Evolutionary conservation across 257 asterid genomes (phyloP).

Genomic region (Pogostemon cablin): DNA sequence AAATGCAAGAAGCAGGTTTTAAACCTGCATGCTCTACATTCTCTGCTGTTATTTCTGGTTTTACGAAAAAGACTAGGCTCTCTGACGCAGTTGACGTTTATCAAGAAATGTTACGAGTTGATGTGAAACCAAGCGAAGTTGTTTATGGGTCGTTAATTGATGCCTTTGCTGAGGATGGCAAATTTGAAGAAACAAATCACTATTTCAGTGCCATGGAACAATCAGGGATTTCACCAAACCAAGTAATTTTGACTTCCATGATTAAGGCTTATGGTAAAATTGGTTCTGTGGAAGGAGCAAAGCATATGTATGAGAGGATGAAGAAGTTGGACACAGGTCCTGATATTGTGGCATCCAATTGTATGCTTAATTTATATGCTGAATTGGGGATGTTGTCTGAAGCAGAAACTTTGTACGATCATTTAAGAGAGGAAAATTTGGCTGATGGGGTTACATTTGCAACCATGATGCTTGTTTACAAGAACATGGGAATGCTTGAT

Average conservation of each 20-base stretch:
- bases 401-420: constrained; percentile 58
- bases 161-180: constrained; percentile 80
- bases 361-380: constrained; percentile 78
- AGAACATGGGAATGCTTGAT: constrained; percentile 89
- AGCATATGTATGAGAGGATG: constrained; percentile 63
- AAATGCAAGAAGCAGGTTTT: constrained; percentile 69
- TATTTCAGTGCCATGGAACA: constrained; percentile 69
- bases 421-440: constrained; percentile 46
- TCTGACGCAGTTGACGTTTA: constrained; percentile 62
- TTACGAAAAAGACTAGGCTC: constrained; percentile 51
- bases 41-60: constrained; percentile 69
- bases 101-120: constrained; percentile 62
- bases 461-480: constrained; percentile 80
- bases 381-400: constrained; percentile 82
- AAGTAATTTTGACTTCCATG: constrained; percentile 75
- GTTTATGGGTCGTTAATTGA: constrained; percentile 75
- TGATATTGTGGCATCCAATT: constrained; percentile 83
- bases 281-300: constrained; percentile 82
- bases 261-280: constrained; percentile 78
- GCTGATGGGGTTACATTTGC: constrained; percentile 86
- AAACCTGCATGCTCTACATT: constrained; percentile 70
- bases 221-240: constrained; percentile 64
- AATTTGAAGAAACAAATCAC: constrained; percentile 65
- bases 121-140: constrained; percentile 72
- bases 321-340: constrained; percentile 66